Evolutionary conservation across 192 early-diverging fungal species (phyloP).

Genomic region (Gaertneriomyces semiglobifer): DNA sequence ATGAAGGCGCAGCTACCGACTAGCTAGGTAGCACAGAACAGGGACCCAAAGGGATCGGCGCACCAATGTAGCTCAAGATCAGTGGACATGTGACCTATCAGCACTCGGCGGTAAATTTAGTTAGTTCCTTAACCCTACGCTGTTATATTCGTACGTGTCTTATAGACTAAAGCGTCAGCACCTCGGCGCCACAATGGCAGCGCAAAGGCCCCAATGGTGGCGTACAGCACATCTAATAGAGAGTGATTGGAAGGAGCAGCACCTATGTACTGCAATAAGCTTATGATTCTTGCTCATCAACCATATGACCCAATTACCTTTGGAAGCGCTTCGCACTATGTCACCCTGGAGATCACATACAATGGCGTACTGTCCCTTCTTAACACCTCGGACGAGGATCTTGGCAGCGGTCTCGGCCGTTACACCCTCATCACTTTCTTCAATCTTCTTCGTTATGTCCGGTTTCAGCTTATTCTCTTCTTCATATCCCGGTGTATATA

Average conservation of each 20-base stretch:
- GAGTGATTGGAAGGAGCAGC: conserved; percentile 11
- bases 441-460: conserved; percentile 39
- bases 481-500: conserved; percentile 47
- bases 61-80: too few species aligned
- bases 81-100: background rate
- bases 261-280: conserved; percentile 1
- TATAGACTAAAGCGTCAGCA: conserved; percentile 11
- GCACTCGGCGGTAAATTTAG: background rate
- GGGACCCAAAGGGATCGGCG: too few species aligned
- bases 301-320: conserved; percentile 9
- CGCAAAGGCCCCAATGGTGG: conserved; percentile 10
- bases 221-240: conserved; percentile 10
- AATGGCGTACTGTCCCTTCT: conserved; percentile 37
- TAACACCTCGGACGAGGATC: conserved; percentile 33
- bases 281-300: background rate
- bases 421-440: conserved; percentile 33
- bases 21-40: too few species aligned
- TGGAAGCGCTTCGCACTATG: conserved; percentile 24
- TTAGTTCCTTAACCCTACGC: background rate
- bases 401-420: conserved; percentile 37
- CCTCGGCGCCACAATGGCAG: conserved; percentile 15
- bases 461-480: conserved; percentile 49
- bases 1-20: too few species aligned
- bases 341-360: conserved; percentile 45
- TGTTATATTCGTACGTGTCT: background rate